Evolutionary conservation across 2,329 filamentous ascomycete species (phyloP), one percentile per base, ranked within the genome.

Genomic region (Fusarium setosum): DNA sequence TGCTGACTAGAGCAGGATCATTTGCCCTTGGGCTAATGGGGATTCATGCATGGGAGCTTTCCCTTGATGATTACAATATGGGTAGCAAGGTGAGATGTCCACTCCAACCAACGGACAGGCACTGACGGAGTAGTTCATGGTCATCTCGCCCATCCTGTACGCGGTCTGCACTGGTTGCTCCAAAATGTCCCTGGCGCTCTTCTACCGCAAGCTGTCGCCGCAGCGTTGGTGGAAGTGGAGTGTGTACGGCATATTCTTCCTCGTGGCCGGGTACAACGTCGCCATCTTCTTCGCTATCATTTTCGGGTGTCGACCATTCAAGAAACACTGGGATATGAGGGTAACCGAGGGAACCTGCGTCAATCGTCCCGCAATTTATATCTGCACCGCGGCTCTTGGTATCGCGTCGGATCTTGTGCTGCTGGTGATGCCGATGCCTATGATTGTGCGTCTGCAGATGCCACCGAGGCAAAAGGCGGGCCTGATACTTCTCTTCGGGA

Each of bases 391-490:
- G 8, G 73, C 77, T 0, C 79, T 86, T 24, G 84, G 83, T 53
- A 82, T 85, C 44, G 47, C 79, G 17, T 82, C 82, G 3, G 82
- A 86, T 65, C 55, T 86, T 1, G 59, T 84, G 15, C 76, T 84
- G 21, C 79, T 83, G 54, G 64, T 77, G 1, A 72, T 86, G 21
- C 84, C 83, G 0, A 77, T 85, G 17, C 80, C 79, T 0, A 81
- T 83, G 34, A 75, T 86, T 10, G 67, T 80, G 48, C 74, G 73
- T 15, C 68, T 85, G 6, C 79, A 82, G 52, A 78, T 86, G 59
- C 82, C 82, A 0, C 67, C 63, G 35, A 78, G 77, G 18, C 82
- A 85, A 61, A 86, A 84, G 67, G 59, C 81, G 12, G 81, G 77
- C 2, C 72, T 84, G 2, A 71, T 78, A 2, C 65, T 78, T 3